Percentiles rank a stretch among this genome's conserved stretches.
Conservation (phyloP, 2,329 filamentous ascomycete species). For the Stemphylium lycopersici region DNA sequence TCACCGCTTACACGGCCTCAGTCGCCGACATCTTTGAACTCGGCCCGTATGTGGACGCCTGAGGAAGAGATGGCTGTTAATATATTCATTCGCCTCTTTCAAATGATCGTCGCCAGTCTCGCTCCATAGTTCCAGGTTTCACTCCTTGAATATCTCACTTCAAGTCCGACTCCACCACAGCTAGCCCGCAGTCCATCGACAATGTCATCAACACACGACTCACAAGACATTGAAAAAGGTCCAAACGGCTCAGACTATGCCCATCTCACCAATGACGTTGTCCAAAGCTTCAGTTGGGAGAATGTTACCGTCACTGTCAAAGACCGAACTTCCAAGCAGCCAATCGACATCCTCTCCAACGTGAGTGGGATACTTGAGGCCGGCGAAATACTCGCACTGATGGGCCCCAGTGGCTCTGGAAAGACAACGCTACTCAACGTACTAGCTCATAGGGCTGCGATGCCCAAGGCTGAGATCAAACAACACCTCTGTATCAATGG, state of each 20-base stretch:
- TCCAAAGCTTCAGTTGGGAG: constrained; percentile 70
- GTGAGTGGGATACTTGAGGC: constrained; percentile 69
- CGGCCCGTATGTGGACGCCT: too few relatives aligned
- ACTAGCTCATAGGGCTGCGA: constrained; percentile 67
- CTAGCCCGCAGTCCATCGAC: background rate
- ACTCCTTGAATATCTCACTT: too few relatives aligned
- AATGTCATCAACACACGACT: constrained; percentile 23
- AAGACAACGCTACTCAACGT: constrained; percentile 87
- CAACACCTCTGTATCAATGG: constrained; percentile 70
- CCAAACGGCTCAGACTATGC: constrained; percentile 51
- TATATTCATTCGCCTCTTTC: too few relatives aligned
- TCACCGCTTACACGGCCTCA: too few relatives aligned
- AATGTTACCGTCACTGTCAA: constrained; percentile 73
- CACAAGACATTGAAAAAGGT: constrained; percentile 55
- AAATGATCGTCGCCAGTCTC: too few relatives aligned
- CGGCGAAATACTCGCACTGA: constrained; percentile 77
- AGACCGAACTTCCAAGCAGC: constrained; percentile 68
- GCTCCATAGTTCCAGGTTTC: background rate
- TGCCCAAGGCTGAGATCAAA: constrained; percentile 60
- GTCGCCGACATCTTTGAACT: too few relatives aligned
- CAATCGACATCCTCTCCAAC: constrained; percentile 67
- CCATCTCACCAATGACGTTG: constrained; percentile 67
- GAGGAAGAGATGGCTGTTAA: too few relatives aligned
- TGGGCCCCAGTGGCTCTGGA: constrained; percentile 75
- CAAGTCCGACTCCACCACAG: too few relatives aligned